Base-by-base conservation (phyloP, 1,139 yeast genomes). In the Tardiomyces blankii region DNA sequence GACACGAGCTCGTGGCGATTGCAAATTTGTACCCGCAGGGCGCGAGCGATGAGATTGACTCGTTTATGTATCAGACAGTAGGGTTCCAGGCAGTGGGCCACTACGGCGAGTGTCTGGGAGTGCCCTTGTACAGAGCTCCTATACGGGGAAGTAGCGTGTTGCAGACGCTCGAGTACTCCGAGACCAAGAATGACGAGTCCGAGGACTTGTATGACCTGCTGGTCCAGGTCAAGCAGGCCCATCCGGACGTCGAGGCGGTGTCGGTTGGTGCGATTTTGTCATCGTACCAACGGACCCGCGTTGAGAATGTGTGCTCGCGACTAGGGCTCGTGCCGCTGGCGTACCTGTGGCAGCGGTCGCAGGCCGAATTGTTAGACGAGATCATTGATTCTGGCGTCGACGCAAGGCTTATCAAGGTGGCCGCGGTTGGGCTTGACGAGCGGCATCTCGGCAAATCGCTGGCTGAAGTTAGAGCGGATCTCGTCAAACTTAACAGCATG, bases 41-140 rank as follows among this genome's bases (percentile, higher is more conserved):
- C 3, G 39, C 43, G 28, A 40, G 1, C 8, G 73, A 69, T 44
- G 98, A 91, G 62, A 69, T 91, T 48, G 96, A 91, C 64, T 85
- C 96, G 46, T 91, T 83, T 62, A 91, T 91, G 98, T 91, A 86
- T 64, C 98, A 91, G 64, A 91, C 98, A 0, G 98, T 91, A n/a
- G 98, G 98, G 0, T 93, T 84, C 62, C 87, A 83, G 54, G 77
- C 86, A 3, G 72, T 91, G 4, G 73, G 75, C 0, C 64, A 69
- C 47, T 87, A 88, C 57, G 69, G 76, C 1, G 71, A 81, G 50
- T 85, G 95, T 56, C 66, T 85, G 41, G 88, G 77, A 5, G 78
- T 85, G 1, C 97, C 98, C 0, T 66, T 91, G 57, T 87, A 81
- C 57, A 67, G 95, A 44, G 78, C 75, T n/a, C 69, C 72, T 14